Evolutionary conservation across 1,139 yeast genomes (phyloP).

Genomic region (Protomyces inundatus): DNA sequence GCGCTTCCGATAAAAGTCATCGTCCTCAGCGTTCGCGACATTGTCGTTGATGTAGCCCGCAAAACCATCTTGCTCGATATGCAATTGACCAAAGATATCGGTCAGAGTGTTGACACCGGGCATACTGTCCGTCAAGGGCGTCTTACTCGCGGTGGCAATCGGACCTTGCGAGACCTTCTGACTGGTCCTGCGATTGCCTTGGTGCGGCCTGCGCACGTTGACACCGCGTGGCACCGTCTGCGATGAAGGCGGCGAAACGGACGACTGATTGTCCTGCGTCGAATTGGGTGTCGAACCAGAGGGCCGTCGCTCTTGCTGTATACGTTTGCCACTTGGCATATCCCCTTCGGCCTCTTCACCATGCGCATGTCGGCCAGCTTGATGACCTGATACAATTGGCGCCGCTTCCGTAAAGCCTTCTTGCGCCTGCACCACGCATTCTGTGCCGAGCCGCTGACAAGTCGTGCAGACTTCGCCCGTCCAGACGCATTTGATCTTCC

Average conservation of each 20-base stretch:
- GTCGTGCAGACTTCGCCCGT: slow-evolving; percentile 3
- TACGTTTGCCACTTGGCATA: neutral
- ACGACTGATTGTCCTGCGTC: neutral
- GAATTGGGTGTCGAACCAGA: neutral
- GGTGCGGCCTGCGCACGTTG: neutral
- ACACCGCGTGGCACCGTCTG: neutral
- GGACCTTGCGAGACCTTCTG: neutral
- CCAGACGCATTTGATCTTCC: slow-evolving; percentile 14
- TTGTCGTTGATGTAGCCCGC: slow-evolving; percentile 9
- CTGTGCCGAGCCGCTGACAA: slow-evolving; percentile 17
- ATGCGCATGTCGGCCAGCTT: neutral
- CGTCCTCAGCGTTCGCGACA: neutral
- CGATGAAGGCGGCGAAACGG: neutral
- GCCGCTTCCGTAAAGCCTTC: neutral
- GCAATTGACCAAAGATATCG: slow-evolving; percentile 11
- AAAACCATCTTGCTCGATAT: neutral
- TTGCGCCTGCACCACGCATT: slow-evolving; percentile 4
- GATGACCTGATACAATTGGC: neutral
- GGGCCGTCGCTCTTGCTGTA: neutral
- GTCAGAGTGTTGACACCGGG: slow-evolving; percentile 17
- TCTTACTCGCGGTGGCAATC: neutral
- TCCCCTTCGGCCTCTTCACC: neutral
- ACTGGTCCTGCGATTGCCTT: neutral
- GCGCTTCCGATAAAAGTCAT: slow-evolving; percentile 1
- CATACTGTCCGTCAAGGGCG: neutral